These are phyloP conservation scores for Cordyceps militaris DNA, from an alignment of 2,329 filamentous ascomycete species.

Conservation along the genomic window DNA sequence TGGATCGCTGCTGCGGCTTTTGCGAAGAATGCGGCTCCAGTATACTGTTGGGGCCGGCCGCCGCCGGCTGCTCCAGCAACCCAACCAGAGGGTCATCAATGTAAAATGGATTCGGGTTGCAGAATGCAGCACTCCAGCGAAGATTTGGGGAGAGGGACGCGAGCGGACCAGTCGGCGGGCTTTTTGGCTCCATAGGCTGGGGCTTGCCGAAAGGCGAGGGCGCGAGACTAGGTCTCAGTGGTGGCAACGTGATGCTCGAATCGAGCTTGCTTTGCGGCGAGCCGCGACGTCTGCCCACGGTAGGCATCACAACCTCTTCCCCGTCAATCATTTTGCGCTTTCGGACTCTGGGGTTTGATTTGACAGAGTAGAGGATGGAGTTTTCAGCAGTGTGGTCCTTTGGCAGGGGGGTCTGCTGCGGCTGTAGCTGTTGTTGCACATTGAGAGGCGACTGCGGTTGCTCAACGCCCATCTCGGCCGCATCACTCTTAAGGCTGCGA, in stretches of 20 bases:
- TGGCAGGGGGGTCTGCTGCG: not conserved
- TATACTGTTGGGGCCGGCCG: constrained; percentile 2
- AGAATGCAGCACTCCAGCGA: constrained; percentile 18
- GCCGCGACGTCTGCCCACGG: constrained; percentile 15
- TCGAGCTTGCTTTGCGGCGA: constrained; percentile 4
- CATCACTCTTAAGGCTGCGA: constrained; percentile 22
- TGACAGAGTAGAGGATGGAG: constrained; percentile 47
- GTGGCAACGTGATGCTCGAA: constrained; percentile 23
- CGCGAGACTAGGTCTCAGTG: constrained; percentile 21
- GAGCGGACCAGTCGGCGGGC: constrained; percentile 23
- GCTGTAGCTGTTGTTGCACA: not conserved
- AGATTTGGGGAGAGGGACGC: constrained; percentile 26
- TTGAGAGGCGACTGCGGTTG: not conserved
- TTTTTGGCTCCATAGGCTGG: constrained; percentile 25
- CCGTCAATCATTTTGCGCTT: constrained; percentile 41
- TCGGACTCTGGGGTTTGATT: constrained; percentile 38
- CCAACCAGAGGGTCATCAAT: constrained; percentile 19
- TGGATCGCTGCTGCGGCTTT: not conserved
- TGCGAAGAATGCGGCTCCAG: not conserved
- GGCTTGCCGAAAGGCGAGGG: constrained; percentile 19
- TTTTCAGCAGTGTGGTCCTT: constrained; percentile 16
- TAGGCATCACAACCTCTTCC: constrained; percentile 25
- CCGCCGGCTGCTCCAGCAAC: constrained; percentile 17
- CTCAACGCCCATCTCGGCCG: not conserved
- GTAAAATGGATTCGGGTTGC: constrained; percentile 20